Evolutionary conservation across 768 basidiomycete species (phyloP).

Genomic region (Rossbeevera mucosa): DNA sequence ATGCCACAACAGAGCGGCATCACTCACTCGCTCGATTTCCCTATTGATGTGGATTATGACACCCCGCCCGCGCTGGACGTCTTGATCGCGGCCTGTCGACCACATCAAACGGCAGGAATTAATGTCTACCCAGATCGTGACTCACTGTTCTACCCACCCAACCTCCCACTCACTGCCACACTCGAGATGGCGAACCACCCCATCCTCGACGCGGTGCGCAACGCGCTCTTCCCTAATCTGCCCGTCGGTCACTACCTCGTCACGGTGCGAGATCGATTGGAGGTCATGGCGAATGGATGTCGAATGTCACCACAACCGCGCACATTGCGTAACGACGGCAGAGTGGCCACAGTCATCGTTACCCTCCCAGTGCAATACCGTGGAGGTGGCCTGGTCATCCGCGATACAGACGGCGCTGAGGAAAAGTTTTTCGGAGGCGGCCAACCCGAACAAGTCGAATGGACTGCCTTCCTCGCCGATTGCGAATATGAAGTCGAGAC

Average conservation of each 20-base stretch:
- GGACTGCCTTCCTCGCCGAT: conserved; percentile 71
- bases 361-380: conserved; percentile 72
- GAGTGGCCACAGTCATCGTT: conserved; percentile 68
- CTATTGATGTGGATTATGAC: conserved; percentile 70
- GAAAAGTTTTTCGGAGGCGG: conserved; percentile 64
- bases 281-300: conserved; percentile 60
- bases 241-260: conserved; percentile 68
- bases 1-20: conserved; percentile 55
- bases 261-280: conserved; percentile 62
- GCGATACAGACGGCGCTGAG: conserved; percentile 47
- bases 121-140: conserved; percentile 57
- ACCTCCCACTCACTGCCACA: conserved; percentile 67
- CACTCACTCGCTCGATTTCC: conserved; percentile 77
- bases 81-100: conserved; percentile 68
- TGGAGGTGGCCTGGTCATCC: conserved; percentile 62
- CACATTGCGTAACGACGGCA: conserved; percentile 54
- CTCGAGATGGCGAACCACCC: conserved; percentile 80
- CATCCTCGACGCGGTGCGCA: conserved; percentile 71
- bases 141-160: conserved; percentile 67
- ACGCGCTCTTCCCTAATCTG: conserved; percentile 65
- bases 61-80: conserved; percentile 76
- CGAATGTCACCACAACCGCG: conserved; percentile 53
- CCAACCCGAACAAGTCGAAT: conserved; percentile 65
- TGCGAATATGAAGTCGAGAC: conserved; percentile 72
- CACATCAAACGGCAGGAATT: conserved; percentile 51